Evolutionary conservation across 345 rosid species (phyloP), one percentile per base, ranked within the genome.

Genomic region (Acer saccharum): DNA sequence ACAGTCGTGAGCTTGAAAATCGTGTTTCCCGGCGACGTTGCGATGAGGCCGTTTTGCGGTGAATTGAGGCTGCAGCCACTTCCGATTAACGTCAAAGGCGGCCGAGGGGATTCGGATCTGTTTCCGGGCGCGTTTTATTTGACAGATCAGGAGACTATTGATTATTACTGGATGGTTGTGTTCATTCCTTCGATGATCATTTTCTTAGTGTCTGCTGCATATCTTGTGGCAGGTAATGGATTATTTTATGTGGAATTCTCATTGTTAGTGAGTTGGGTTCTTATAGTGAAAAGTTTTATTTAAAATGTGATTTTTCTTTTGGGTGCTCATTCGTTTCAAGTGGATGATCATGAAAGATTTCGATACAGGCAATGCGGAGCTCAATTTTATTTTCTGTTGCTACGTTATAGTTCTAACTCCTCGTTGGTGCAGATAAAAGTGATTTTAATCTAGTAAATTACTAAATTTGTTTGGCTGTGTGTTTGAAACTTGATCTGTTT

Each of bases 141-240:
- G 88, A 95, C 98, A 50, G 96, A 95, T 84, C 92, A 93, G 65
- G 97, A 92, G 85, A 93, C 91, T 73, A 96, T 88, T 3, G 95
- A 93, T 86, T 95, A 91, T 75, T 95, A 86, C 83, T 92, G 98
- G 98, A 89, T 89, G 89, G 97, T 92, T 70, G 87, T 95, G 64
- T 92, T 93, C 39, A 43, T 93, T 58, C 97, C 99, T 0, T 91
- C 94, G 8, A 2, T 55, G 23, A 72, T 95, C 55, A 72, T 90
- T 78, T 93, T 95, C 90, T 81, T 87, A 60, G 86, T 80, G 20
- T 93, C 99, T 2, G 78, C 81, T 69, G 84, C 81, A 35, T 95
- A 92, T 84, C 94, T 95, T 64, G 88, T 90, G 11, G 89, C 99
- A 35, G 99, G 98, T 92, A 62, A 81, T 78, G 1, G 13, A 25